phyloP scores from a whole-genome alignment of 768 basidiomycete species.

The Hortiboletus flavorubellus region DNA sequence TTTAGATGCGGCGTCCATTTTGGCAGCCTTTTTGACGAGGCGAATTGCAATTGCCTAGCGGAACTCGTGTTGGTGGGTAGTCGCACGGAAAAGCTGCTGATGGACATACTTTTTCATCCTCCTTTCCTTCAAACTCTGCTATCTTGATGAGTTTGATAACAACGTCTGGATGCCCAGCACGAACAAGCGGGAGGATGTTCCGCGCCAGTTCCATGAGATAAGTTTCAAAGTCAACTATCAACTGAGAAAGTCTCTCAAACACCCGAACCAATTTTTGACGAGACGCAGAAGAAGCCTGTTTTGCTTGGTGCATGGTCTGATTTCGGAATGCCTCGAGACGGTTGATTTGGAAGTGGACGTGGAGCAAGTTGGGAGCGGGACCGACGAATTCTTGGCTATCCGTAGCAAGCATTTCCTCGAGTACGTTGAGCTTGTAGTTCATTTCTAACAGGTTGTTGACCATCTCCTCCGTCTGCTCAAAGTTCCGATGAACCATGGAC shows the following conservation, averaged over 20 bases:
- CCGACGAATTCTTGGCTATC: constrained; percentile 81
- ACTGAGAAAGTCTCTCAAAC: constrained; percentile 81
- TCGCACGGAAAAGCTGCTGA: background rate
- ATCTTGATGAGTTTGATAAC: constrained; percentile 92
- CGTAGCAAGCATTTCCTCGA: constrained; percentile 72
- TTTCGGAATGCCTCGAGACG: constrained; percentile 93
- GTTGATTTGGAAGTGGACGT: constrained; percentile 88
- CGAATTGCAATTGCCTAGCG: constrained; percentile 85
- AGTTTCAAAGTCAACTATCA: constrained; percentile 80
- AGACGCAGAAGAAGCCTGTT: constrained; percentile 66
- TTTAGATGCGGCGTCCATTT: constrained; percentile 88
- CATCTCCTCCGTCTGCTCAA: constrained; percentile 94
- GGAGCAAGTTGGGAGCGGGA: constrained; percentile 82
- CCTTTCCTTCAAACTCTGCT: constrained; percentile 86
- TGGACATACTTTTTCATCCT: constrained; percentile 84
- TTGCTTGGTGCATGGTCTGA: constrained; percentile 92
- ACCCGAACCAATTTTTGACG: constrained; percentile 67
- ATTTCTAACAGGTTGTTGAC: constrained; percentile 92
- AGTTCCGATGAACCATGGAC: constrained; percentile 92
- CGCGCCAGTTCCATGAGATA: constrained; percentile 76
- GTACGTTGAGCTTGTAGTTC: constrained; percentile 74
- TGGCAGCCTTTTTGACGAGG: constrained; percentile 91
- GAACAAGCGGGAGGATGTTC: constrained; percentile 75
- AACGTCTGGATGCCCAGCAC: constrained; percentile 78
- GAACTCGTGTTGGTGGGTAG: background rate